A percentile compares a stretch with the other conserved stretches of the same genome.
Conservation (phyloP, 202 grass and related monocot species). For the Panicum virgatum region DNA sequence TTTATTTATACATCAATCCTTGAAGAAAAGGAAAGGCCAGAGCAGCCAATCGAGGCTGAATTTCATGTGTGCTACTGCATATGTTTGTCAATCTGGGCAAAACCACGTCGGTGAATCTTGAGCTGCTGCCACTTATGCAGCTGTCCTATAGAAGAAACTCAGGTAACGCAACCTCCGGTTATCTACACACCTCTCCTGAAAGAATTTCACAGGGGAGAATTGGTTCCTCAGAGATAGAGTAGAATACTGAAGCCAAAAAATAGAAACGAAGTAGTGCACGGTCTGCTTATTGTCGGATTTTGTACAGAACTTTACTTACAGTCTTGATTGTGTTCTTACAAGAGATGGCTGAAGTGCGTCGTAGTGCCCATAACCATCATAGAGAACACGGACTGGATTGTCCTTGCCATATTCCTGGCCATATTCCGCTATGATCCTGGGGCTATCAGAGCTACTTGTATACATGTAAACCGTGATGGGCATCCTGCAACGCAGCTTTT, state of each 20-base stretch:
- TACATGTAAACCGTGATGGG: conserved; percentile 90
- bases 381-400: conserved; percentile 78
- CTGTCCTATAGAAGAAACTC: conserved; percentile 39
- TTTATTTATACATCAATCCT: conserved; percentile 50
- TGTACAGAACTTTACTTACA: conserved; percentile 40
- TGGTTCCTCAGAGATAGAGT: conserved; percentile 5
- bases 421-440: conserved; percentile 89
- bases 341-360: conserved; percentile 62
- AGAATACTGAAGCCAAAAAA: conserved; percentile 6
- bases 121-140: conserved; percentile 6
- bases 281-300: conserved; percentile 31
- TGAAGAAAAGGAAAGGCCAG: neutral
- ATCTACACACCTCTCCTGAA: conserved; percentile 50
- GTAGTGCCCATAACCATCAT: conserved; percentile 89
- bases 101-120: conserved; percentile 1
- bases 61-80: conserved; percentile 1
- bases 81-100: neutral
- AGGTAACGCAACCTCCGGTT: conserved; percentile 22
- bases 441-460: conserved; percentile 50
- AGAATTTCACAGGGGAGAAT: conserved; percentile 8
- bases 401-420: conserved; percentile 97
- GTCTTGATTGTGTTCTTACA: conserved; percentile 60
- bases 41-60: conserved; percentile 10
- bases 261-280: neutral
- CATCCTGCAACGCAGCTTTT: conserved; percentile 65